These are phyloP conservation scores for Cercospora sp. DNA, from an alignment of 2,329 filamentous ascomycete genomes.

Conservation along the genomic window DNA sequence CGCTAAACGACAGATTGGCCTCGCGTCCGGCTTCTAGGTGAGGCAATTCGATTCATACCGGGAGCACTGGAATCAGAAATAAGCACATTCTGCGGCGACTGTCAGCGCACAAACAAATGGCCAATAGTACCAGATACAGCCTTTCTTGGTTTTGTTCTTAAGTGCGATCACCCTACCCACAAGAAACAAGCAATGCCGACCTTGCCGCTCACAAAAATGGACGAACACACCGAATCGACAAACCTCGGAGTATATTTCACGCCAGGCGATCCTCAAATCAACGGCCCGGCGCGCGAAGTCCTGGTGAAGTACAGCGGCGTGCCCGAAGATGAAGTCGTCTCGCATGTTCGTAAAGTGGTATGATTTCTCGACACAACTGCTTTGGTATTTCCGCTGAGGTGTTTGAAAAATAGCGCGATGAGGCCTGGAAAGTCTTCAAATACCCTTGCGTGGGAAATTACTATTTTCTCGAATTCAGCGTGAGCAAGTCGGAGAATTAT, in stretches of 20 bases:
- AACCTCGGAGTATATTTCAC: slow-evolving; percentile 6
- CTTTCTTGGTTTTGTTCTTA: neutral
- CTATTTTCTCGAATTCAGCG: slow-evolving; percentile 28
- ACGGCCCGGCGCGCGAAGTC: slow-evolving; percentile 5
- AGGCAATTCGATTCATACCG: neutral
- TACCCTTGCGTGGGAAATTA: slow-evolving; percentile 30
- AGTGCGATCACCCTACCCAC: neutral
- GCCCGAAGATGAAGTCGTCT: neutral
- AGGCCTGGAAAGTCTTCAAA: slow-evolving; percentile 24
- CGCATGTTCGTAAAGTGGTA: slow-evolving; percentile 4
- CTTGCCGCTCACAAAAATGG: neutral
- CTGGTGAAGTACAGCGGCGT: slow-evolving; percentile 14
- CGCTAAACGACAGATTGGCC: neutral
- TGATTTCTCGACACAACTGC: neutral
- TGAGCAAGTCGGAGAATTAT: slow-evolving; percentile 30
- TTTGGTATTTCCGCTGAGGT: too few relatives aligned
- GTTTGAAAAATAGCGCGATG: slow-evolving; percentile 11
- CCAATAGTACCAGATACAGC: neutral
- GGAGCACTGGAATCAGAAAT: too few relatives aligned
- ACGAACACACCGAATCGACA: neutral
- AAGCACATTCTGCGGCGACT: too few relatives aligned
- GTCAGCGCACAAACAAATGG: neutral
- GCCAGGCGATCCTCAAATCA: neutral
- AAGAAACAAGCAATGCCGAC: neutral
- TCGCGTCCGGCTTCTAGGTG: neutral